Conservation (phyloP, 108 stramenopile species). For the Parmales sp. region DNA sequence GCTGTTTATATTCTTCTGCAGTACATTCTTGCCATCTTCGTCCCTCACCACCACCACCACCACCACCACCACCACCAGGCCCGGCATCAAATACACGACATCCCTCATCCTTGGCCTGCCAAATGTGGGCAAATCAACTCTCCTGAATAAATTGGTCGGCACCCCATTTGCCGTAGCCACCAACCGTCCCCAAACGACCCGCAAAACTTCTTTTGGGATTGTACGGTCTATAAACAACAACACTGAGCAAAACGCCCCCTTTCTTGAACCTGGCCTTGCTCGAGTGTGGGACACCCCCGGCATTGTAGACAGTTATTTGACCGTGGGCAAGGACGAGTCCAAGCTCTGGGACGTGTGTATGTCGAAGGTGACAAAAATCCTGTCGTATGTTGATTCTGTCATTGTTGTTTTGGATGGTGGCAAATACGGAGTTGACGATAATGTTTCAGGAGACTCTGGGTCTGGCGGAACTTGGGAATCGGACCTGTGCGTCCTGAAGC, state of each 20-base stretch:
- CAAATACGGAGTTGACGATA: conserved; percentile 31
- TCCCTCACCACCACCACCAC: neutral
- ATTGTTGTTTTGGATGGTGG: conserved; percentile 70
- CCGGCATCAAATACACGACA: conserved; percentile 24
- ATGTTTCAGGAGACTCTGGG: neutral
- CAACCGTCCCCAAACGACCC: conserved; percentile 75
- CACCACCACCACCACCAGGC: conserved; percentile 24
- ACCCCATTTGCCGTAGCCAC: conserved; percentile 68
- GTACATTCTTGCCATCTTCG: neutral
- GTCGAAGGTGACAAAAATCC: conserved; percentile 60
- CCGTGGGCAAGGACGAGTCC: conserved; percentile 69
- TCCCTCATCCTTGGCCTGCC: conserved; percentile 64
- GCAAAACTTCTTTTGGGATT: conserved; percentile 75
- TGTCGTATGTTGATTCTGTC: conserved; percentile 58
- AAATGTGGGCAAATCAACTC: conserved; percentile 85
- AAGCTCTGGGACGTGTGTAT: conserved; percentile 76
- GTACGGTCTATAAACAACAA: conserved; percentile 36
- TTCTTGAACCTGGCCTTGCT: neutral
- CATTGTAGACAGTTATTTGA: conserved; percentile 62
- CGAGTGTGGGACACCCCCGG: conserved; percentile 66
- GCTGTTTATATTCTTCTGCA: neutral
- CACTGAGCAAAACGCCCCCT: conserved; percentile 12
- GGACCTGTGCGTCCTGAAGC: conserved; percentile 42
- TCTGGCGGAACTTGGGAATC: neutral
- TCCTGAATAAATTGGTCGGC: conserved; percentile 68